Conservation (phyloP, 2,329 filamentous ascomycete species). For the Fusarium sp. region DNA sequence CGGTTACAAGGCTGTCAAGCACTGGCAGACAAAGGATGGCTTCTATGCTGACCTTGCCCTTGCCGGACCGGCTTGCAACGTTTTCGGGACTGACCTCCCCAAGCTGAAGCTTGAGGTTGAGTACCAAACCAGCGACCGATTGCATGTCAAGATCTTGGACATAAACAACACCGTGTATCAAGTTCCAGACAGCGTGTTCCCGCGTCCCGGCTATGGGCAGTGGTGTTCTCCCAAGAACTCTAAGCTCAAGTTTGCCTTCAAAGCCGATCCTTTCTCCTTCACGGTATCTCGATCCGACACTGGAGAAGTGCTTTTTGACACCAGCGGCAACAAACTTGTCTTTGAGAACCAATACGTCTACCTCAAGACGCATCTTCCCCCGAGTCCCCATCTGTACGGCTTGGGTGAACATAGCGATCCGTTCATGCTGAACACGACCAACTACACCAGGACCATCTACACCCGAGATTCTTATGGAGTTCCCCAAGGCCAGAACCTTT, state of each 20-base stretch:
- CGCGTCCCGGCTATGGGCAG: constrained; percentile 55
- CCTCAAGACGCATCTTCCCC: constrained; percentile 75
- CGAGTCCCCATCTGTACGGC: constrained; percentile 78
- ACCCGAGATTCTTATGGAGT: constrained; percentile 66
- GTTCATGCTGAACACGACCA: constrained; percentile 73
- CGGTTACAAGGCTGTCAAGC: constrained; percentile 73
- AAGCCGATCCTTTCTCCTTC: constrained; percentile 72
- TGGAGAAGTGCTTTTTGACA: constrained; percentile 73
- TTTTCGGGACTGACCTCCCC: constrained; percentile 80
- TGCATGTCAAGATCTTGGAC: constrained; percentile 80
- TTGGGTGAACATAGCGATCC: constrained; percentile 81
- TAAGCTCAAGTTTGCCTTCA: constrained; percentile 60
- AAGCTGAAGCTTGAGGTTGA: constrained; percentile 71
- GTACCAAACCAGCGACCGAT: constrained; percentile 60
- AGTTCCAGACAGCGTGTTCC: constrained; percentile 75
- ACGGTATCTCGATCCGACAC: constrained; percentile 58
- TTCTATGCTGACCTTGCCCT: constrained; percentile 77
- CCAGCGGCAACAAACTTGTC: constrained; percentile 71
- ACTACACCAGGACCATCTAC: constrained; percentile 72
- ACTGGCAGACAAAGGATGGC: constrained; percentile 61
- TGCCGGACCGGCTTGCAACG: constrained; percentile 77
- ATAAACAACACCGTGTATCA: constrained; percentile 77
- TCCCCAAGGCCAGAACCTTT: constrained; percentile 73
- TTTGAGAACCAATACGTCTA: constrained; percentile 84
- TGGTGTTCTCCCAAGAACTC: constrained; percentile 42